phyloP scores from a whole-genome alignment of 495 filamentous ascomycete genomes.

The Tuber microsphaerosporum region DNA sequence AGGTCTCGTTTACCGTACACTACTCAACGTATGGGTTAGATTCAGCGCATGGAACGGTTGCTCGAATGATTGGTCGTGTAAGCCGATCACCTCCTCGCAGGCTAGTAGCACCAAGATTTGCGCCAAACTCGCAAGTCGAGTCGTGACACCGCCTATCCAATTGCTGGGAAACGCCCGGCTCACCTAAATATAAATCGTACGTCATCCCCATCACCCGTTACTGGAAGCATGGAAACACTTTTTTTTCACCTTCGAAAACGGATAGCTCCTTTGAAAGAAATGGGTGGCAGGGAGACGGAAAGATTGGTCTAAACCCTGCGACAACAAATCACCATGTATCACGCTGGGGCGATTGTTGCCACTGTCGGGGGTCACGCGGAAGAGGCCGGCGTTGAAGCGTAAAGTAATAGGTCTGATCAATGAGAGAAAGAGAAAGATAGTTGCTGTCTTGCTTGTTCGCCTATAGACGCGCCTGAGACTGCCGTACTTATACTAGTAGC shows the following conservation, averaged over 20 bases:
- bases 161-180: background rate
- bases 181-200: conserved; percentile 1
- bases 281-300: background rate
- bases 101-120: background rate
- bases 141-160: background rate
- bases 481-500: too few relatives aligned
- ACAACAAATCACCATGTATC: background rate
- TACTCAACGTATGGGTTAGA: too few relatives aligned
- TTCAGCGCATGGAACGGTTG: too few relatives aligned
- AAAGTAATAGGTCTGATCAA: too few relatives aligned
- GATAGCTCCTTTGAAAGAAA: background rate
- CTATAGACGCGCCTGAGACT: too few relatives aligned
- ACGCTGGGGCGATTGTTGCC: background rate
- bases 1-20: too few relatives aligned
- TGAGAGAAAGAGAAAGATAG: too few relatives aligned
- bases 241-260: background rate
- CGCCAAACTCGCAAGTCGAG: background rate
- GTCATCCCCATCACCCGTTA: conserved; percentile 1
- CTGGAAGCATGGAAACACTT: background rate
- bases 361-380: too few relatives aligned
- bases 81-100: too few relatives aligned
- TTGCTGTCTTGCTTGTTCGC: too few relatives aligned
- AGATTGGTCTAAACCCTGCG: background rate
- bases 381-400: too few relatives aligned
- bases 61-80: too few relatives aligned